Conservation (phyloP, 176 grass and related monocot species). For the Poa pratensis region DNA sequence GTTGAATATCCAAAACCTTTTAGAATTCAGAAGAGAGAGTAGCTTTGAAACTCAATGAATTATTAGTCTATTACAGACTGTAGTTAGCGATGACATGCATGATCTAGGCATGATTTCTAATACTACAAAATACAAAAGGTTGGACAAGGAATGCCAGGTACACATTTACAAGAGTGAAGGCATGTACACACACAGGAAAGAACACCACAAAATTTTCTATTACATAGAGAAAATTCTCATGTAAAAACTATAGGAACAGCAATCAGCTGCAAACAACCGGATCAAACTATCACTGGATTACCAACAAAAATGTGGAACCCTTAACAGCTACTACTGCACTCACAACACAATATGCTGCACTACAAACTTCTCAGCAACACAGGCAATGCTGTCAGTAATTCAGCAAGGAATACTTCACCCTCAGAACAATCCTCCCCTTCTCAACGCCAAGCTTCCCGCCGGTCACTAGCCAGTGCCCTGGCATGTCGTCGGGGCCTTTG, state of each 20-base stretch:
- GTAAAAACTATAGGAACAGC: neutral
- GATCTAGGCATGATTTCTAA: neutral
- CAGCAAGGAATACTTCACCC: slow-evolving; percentile 73
- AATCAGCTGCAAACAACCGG: slow-evolving; percentile 26
- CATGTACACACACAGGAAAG: neutral
- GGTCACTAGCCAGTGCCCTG: slow-evolving; percentile 74
- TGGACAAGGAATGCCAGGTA: neutral
- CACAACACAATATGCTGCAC: slow-evolving; percentile 4
- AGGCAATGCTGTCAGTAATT: slow-evolving; percentile 47
- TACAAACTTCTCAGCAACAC: neutral
- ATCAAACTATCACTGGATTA: slow-evolving; percentile 13
- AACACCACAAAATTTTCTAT: neutral
- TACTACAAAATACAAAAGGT: neutral
- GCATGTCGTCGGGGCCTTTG: slow-evolving; percentile 64
- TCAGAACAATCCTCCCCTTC: slow-evolving; percentile 65
- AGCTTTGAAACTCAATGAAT: no score
- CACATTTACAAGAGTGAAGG: neutral
- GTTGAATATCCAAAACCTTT: no score
- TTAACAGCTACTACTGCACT: neutral
- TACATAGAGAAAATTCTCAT: neutral
- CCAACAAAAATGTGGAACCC: neutral
- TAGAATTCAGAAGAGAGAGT: no score
- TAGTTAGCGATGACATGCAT: neutral
- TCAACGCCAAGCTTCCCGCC: slow-evolving; percentile 68
- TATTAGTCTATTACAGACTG: no score